phyloP scores from a whole-genome alignment of 768 basidiomycete genomes.

The Lentinula raphanica region DNA sequence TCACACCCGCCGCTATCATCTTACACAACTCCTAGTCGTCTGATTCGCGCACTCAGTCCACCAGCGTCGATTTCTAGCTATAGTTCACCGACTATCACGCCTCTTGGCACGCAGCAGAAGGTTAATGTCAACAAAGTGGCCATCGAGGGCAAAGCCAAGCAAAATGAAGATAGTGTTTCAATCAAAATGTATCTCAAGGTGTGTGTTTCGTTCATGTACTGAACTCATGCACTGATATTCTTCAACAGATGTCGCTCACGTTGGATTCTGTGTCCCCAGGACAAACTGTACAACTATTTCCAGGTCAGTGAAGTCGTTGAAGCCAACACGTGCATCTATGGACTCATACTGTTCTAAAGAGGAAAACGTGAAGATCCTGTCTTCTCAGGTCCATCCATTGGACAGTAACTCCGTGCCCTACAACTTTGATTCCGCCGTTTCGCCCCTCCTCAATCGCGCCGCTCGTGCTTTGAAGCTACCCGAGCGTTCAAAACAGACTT shows the following conservation, averaged over 20 bases:
- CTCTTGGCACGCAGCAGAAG: constrained; percentile 39
- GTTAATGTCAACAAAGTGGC: constrained; percentile 67
- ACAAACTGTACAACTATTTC: constrained; percentile 64
- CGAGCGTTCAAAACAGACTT: constrained; percentile 53
- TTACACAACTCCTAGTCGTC: constrained; percentile 3
- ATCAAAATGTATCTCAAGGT: constrained; percentile 80
- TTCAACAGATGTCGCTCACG: constrained; percentile 70
- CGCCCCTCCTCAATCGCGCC: constrained; percentile 62
- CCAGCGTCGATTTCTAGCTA: constrained; percentile 28
- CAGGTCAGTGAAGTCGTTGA: constrained; percentile 48
- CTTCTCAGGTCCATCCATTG: constrained; percentile 71
- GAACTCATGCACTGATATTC: too few species aligned
- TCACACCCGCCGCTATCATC: constrained; percentile 41
- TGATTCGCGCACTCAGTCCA: constrained; percentile 23
- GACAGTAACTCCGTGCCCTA: constrained; percentile 69
- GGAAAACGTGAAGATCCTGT: constrained; percentile 73
- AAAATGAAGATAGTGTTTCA: constrained; percentile 57
- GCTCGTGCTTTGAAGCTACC: constrained; percentile 66
- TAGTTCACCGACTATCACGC: constrained; percentile 39
- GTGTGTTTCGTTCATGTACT: too few species aligned
- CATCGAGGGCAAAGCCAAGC: constrained; percentile 69
- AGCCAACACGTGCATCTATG: background rate
- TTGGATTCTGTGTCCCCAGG: constrained; percentile 62
- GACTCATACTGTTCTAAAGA: constrained; percentile 38
- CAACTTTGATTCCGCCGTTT: constrained; percentile 60